Evolutionary conservation across 192 early-diverging fungal genomes (phyloP).

Genomic region (Rhizoclosmatium globosum): DNA sequence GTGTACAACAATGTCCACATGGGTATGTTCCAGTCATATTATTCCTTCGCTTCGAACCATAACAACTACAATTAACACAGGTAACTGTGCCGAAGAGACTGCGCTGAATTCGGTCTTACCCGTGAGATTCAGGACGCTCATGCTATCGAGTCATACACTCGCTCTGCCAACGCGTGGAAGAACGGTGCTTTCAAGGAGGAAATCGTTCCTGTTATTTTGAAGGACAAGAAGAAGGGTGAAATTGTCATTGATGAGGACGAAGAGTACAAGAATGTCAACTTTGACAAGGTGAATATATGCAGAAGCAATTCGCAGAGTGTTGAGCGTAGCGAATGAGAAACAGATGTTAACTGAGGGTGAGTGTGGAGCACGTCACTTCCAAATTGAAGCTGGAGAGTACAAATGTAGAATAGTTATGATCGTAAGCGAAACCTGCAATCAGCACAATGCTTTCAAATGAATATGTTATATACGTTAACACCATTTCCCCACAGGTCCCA

Average conservation of each 20-base stretch:
- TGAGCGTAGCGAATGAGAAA: too few species aligned
- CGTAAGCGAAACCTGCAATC: too few species aligned
- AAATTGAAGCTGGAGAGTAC: too few species aligned
- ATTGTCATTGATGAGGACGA: conserved; percentile 81
- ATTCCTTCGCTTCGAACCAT: not conserved
- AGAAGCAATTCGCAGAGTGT: too few species aligned
- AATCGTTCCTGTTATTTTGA: conserved; percentile 84
- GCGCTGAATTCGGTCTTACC: conserved; percentile 87
- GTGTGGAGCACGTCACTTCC: too few species aligned
- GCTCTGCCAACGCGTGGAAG: conserved; percentile 88
- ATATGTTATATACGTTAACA: too few species aligned
- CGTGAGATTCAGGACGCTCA: conserved; percentile 92
- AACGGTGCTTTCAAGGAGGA: conserved; percentile 81
- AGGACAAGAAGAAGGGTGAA: conserved; percentile 81
- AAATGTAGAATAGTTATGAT: too few species aligned
- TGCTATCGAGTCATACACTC: conserved; percentile 87
- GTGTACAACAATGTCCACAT: conserved; percentile 87
- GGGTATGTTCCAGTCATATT: not conserved
- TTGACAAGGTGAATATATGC: conserved; percentile 90
- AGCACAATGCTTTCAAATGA: too few species aligned
- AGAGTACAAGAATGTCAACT: conserved; percentile 93
- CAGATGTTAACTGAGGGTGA: too few species aligned
- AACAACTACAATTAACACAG: conserved; percentile 28
- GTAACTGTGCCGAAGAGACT: conserved; percentile 75
- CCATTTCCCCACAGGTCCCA: conserved; percentile 45